These are phyloP conservation scores for Hawksworthiomyces lignivorus DNA, from an alignment of 2,329 filamentous ascomycete species.

Conservation along the genomic window DNA sequence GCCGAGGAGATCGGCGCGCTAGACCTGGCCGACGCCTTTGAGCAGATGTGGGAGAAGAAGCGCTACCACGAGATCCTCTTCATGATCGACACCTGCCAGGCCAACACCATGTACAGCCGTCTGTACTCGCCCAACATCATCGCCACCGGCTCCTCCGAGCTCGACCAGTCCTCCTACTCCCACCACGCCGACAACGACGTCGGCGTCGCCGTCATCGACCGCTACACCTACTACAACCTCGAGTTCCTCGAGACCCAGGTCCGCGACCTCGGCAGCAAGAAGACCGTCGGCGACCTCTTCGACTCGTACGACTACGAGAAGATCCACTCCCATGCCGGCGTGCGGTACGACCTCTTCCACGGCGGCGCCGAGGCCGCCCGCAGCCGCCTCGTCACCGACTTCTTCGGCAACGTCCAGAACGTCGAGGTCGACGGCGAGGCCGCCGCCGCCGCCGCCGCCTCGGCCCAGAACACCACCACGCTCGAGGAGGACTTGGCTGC, in stretches of 20 bases:
- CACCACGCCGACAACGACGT: constrained; percentile 98
- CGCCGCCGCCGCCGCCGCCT: background rate
- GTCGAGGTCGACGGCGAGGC: constrained; percentile 72
- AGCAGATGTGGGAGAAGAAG: constrained; percentile 99
- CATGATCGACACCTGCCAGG: constrained; percentile 99
- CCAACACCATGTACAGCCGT: constrained; percentile 98
- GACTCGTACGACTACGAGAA: constrained; percentile 93
- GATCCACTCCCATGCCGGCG: constrained; percentile 86
- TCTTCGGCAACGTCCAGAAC: constrained; percentile 97
- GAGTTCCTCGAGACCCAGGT: constrained; percentile 93
- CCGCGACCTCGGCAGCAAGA: constrained; percentile 74
- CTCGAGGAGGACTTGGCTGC: constrained; percentile 68
- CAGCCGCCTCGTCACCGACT: constrained; percentile 81
- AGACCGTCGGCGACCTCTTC: constrained; percentile 88
- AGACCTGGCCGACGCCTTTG: constrained; percentile 92
- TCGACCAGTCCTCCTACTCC: constrained; percentile 93
- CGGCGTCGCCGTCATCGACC: constrained; percentile 94
- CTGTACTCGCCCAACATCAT: constrained; percentile 98
- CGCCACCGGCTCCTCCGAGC: constrained; percentile 90
- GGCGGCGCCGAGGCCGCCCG: constrained; percentile 73
- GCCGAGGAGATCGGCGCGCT: constrained; percentile 95
- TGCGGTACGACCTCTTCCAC: constrained; percentile 90
- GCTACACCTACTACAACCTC: constrained; percentile 97
- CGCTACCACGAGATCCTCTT: constrained; percentile 97
- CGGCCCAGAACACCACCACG: constrained; percentile 42